Evolutionary conservation across 2,329 filamentous ascomycete species (phyloP).

Genomic region (Colletotrichum abscissum): DNA sequence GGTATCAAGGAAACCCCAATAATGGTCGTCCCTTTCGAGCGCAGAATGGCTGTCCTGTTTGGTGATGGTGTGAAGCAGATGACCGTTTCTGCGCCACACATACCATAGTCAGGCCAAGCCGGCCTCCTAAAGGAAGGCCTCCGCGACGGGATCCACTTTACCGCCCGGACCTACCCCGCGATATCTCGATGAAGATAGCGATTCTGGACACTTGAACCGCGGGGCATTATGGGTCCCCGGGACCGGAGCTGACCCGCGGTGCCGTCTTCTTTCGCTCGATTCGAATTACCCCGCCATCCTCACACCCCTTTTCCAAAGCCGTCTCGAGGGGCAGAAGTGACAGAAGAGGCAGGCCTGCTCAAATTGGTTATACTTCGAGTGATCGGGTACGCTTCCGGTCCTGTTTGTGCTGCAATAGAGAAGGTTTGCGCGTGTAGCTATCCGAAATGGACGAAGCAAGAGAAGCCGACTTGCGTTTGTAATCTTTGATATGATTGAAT

Average conservation of each 20-base stretch:
- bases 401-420: neutral
- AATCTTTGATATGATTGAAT: neutral
- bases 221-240: neutral
- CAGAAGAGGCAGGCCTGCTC: slow-evolving; percentile 21
- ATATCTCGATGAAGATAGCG: neutral
- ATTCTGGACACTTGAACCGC: neutral
- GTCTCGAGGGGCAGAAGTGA: neutral
- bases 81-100: too few relatives aligned
- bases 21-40: too few relatives aligned
- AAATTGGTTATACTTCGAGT: neutral
- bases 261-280: neutral
- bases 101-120: neutral
- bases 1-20: too few relatives aligned
- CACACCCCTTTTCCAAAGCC: neutral
- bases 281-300: slow-evolving; percentile 7
- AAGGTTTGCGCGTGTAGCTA: neutral
- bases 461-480: neutral
- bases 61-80: too few relatives aligned
- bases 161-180: slow-evolving; percentile 5
- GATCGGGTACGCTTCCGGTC: neutral
- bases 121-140: neutral
- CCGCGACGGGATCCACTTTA: slow-evolving; percentile 1
- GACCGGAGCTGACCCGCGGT: slow-evolving; percentile 1
- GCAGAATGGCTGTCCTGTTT: too few relatives aligned
- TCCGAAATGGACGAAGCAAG: neutral